These are phyloP conservation scores for Verticillium zaregamsianum DNA, from an alignment of 2,329 filamentous ascomycete genomes.

Conservation along the genomic window DNA sequence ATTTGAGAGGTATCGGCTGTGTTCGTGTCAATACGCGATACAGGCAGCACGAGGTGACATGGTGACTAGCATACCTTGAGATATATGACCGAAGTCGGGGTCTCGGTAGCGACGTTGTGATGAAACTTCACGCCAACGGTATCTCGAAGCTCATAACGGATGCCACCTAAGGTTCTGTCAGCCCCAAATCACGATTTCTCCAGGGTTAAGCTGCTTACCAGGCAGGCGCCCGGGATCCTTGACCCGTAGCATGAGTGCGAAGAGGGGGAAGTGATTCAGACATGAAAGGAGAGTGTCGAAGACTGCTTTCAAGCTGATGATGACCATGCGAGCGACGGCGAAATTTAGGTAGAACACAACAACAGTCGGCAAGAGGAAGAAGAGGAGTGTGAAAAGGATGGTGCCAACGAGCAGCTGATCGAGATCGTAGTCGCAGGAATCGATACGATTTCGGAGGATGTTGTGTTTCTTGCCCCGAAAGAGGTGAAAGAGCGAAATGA, in stretches of 20 bases:
- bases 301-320: constrained; percentile 86
- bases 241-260: constrained; percentile 90
- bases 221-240: constrained; percentile 90
- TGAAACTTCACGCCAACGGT: constrained; percentile 49
- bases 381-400: constrained; percentile 91
- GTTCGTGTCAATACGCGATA: neutral
- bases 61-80: constrained; percentile 54
- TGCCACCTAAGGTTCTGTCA: constrained; percentile 53
- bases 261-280: constrained; percentile 95
- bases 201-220: constrained; percentile 50
- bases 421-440: constrained; percentile 97
- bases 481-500: constrained; percentile 95
- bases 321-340: constrained; percentile 87
- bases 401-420: constrained; percentile 95
- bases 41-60: neutral
- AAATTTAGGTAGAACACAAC: constrained; percentile 97
- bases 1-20: constrained; percentile 81
- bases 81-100: constrained; percentile 76
- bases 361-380: constrained; percentile 91
- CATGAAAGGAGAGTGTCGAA: constrained; percentile 91
- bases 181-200: constrained; percentile 43
- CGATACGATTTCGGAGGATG: constrained; percentile 92
- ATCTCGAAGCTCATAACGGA: constrained; percentile 86
- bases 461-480: constrained; percentile 99
- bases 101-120: constrained; percentile 36